Percentiles rank a stretch among this genome's conserved stretches.
Evolutionary conservation across 345 rosid species (phyloP).

Genomic region (Viola odorata): DNA sequence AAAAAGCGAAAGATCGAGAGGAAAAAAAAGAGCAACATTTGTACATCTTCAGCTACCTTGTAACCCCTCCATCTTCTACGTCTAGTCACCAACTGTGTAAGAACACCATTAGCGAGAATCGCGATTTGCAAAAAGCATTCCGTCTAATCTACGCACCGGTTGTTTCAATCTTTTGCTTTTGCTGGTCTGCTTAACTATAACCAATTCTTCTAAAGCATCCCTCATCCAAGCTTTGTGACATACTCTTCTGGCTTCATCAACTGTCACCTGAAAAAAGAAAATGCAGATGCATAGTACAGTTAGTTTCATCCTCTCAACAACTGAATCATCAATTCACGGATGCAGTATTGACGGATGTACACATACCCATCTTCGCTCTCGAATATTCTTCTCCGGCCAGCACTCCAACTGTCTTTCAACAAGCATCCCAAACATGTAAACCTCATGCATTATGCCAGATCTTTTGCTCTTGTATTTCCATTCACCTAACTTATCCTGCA

Average conservation of each 20-base stretch:
- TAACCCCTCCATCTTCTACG: no score
- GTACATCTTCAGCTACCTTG: no score
- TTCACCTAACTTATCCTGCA: constrained; percentile 40
- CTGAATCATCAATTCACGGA: background rate
- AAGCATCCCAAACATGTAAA: constrained; percentile 50
- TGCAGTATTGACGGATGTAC: background rate
- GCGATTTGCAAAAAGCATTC: no score
- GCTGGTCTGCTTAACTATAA: background rate
- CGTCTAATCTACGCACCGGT: no score
- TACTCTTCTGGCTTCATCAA: constrained; percentile 42
- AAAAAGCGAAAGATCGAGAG: no score
- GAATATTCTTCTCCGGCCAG: constrained; percentile 47
- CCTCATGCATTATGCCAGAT: constrained; percentile 37
- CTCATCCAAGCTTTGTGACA: constrained; percentile 51
- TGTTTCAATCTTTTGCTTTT: no score
- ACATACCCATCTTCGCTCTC: constrained; percentile 52
- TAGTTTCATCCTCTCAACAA: background rate
- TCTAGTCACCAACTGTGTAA: no score
- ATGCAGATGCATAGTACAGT: background rate
- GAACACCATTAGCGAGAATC: no score
- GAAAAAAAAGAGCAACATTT: no score
- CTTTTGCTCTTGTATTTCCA: constrained; percentile 57
- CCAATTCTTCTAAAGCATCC: constrained; percentile 48
- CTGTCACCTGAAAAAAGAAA: constrained; percentile 22
- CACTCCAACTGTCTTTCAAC: constrained; percentile 32